These are phyloP conservation scores for Tremellales sp. DNA, from an alignment of 1,284 basidiomycete genomes.

Conservation along the genomic window DNA sequence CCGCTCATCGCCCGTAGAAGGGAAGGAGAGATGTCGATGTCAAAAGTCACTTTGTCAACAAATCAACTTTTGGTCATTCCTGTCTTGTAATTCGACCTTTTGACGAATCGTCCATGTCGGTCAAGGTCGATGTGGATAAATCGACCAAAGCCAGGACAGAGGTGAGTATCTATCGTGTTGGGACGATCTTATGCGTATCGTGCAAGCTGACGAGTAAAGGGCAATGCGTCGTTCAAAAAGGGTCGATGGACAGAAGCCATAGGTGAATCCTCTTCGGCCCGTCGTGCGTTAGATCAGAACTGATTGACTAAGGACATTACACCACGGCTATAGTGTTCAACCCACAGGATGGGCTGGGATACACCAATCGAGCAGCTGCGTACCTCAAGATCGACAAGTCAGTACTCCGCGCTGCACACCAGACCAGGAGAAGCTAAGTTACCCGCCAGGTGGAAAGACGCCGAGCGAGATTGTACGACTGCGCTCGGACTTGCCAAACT, in stretches of 20 bases:
- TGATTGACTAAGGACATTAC: constrained; percentile 33
- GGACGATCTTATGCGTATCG: neutral
- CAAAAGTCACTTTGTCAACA: neutral
- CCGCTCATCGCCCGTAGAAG: neutral
- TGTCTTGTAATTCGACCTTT: neutral
- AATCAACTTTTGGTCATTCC: too few species aligned
- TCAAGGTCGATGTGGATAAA: constrained; percentile 13
- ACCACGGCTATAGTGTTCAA: constrained; percentile 34
- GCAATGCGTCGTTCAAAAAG: constrained; percentile 44
- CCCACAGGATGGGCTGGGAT: constrained; percentile 31
- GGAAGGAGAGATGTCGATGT: neutral
- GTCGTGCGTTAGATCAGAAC: neutral
- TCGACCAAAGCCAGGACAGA: constrained; percentile 13
- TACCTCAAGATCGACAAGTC: constrained; percentile 48
- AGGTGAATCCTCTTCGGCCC: constrained; percentile 16
- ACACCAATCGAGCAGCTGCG: constrained; percentile 44
- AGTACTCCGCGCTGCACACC: constrained; percentile 5
- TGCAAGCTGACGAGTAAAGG: constrained; percentile 18
- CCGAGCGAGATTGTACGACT: constrained; percentile 41
- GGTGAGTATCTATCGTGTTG: constrained; percentile 3
- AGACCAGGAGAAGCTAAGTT: neutral
- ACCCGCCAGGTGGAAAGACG: constrained; percentile 23
- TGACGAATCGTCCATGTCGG: constrained; percentile 6
- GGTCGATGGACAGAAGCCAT: constrained; percentile 45
- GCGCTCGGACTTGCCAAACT: constrained; percentile 24